Percentiles rank a stretch among this genome's conserved stretches.
Conservation (phyloP, 352 stramenopile genomes). For the Paralagenidium karlingii region DNA sequence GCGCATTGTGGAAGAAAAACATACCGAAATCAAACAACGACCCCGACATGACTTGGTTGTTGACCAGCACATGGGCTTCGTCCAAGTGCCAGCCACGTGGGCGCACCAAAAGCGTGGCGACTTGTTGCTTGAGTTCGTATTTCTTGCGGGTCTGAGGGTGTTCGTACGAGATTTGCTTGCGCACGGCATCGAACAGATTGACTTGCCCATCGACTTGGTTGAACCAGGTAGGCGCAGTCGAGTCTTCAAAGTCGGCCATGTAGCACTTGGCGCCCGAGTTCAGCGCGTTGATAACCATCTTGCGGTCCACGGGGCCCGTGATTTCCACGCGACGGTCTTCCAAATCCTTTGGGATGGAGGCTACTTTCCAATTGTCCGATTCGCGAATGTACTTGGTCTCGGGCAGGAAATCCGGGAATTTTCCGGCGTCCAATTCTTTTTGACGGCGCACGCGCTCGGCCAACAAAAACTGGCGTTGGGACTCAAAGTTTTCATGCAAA, state of each 20-base stretch:
- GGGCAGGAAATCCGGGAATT: constrained; percentile 79
- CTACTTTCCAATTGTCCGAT: constrained; percentile 58
- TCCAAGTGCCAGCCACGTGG: constrained; percentile 91
- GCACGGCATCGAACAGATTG: constrained; percentile 89
- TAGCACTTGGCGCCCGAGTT: constrained; percentile 92
- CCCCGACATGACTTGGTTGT: constrained; percentile 86
- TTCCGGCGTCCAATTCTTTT: constrained; percentile 79
- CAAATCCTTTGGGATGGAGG: constrained; percentile 74
- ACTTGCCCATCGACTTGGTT: constrained; percentile 89
- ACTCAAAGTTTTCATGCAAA: constrained; percentile 83
- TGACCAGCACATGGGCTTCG: constrained; percentile 90
- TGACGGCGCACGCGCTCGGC: constrained; percentile 34
- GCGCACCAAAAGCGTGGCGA: constrained; percentile 86
- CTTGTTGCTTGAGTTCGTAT: constrained; percentile 59
- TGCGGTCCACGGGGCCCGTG: constrained; percentile 90
- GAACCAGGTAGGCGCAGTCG: constrained; percentile 87
- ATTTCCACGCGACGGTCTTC: constrained; percentile 92
- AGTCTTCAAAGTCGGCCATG: constrained; percentile 96
- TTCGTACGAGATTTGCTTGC: constrained; percentile 81
- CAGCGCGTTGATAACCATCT: constrained; percentile 97
- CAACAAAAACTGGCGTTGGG: constrained; percentile 29
- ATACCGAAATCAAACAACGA: constrained; percentile 94
- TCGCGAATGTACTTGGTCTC: constrained; percentile 79
- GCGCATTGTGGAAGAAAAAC: constrained; percentile 95
- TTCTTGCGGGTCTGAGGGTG: constrained; percentile 57